A percentile compares a stretch with the other conserved stretches of the same genome.
Conservation (phyloP, 345 rosid species). For the Corchorus olitorius region DNA sequence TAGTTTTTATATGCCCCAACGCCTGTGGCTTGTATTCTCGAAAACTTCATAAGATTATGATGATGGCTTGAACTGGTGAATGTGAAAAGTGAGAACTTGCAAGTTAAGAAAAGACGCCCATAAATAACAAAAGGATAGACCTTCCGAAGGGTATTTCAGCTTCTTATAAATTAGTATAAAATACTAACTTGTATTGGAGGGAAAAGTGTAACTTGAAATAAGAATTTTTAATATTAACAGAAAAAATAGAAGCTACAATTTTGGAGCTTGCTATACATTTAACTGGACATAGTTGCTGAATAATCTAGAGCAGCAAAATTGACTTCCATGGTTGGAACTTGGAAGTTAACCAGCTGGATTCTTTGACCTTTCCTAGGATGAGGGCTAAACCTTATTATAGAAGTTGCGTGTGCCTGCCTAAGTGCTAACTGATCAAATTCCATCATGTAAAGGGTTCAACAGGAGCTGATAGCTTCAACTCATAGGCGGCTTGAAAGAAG, state of each 20-base stretch:
- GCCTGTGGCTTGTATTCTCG: too few species aligned
- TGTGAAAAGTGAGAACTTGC: too few species aligned
- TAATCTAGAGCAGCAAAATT: neutral
- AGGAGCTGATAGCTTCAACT: constrained; percentile 76
- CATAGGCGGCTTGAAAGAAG: constrained; percentile 89
- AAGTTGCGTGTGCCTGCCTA: constrained; percentile 14
- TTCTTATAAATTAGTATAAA: neutral
- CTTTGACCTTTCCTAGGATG: neutral
- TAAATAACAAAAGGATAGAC: too few species aligned
- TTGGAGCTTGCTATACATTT: constrained; percentile 13
- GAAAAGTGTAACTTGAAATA: neutral
- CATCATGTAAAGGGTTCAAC: constrained; percentile 52
- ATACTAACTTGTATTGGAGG: neutral
- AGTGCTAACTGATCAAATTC: neutral
- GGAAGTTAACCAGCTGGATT: neutral
- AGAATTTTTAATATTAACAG: constrained; percentile 11
- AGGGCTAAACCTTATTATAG: neutral
- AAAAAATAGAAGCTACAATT: neutral
- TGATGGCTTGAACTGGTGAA: too few species aligned
- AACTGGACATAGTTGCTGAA: neutral
- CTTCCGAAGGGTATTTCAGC: too few species aligned
- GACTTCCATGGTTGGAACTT: neutral
- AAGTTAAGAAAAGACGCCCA: too few species aligned
- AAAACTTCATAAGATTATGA: too few species aligned
- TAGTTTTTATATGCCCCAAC: neutral